Conservation (phyloP, 257 asterid species). For the Nicotiana otophora region DNA sequence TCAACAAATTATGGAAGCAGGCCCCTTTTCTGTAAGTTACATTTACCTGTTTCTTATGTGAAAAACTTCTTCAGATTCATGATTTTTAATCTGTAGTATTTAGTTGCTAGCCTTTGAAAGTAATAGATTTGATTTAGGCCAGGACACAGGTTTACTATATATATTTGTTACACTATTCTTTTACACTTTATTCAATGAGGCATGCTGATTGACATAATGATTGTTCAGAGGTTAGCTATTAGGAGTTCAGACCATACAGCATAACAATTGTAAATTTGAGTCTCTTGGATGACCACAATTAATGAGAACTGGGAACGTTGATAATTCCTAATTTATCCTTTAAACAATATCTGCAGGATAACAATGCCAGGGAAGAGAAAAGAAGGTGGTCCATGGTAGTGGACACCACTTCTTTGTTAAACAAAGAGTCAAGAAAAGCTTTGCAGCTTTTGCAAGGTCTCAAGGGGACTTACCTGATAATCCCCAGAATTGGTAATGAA, state of each 20-base stretch:
- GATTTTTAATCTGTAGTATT: not conserved
- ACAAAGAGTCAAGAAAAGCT: conserved; percentile 66
- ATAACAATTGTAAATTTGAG: not conserved
- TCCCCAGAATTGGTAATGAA: conserved; percentile 69
- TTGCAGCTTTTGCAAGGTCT: too few relatives aligned
- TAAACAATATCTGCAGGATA: conserved; percentile 28
- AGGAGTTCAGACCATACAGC: not conserved
- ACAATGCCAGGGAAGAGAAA: conserved; percentile 21
- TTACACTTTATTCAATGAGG: not conserved
- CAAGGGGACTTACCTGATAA: too few relatives aligned
- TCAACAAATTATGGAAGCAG: conserved; percentile 22
- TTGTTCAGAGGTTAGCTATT: not conserved
- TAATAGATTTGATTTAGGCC: not conserved
- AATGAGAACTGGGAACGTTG: not conserved
- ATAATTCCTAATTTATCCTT: not conserved
- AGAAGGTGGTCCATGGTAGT: conserved; percentile 64
- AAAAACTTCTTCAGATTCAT: not conserved
- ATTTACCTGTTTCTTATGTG: not conserved
- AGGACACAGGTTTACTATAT: not conserved
- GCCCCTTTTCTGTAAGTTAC: conserved; percentile 9
- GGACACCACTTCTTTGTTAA: conserved; percentile 58
- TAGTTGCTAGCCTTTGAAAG: not conserved
- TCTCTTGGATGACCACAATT: not conserved
- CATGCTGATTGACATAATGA: not conserved
- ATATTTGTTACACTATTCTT: not conserved